Conservation (phyloP, 2,329 filamentous ascomycete species). For the Monosporascus sp. region DNA sequence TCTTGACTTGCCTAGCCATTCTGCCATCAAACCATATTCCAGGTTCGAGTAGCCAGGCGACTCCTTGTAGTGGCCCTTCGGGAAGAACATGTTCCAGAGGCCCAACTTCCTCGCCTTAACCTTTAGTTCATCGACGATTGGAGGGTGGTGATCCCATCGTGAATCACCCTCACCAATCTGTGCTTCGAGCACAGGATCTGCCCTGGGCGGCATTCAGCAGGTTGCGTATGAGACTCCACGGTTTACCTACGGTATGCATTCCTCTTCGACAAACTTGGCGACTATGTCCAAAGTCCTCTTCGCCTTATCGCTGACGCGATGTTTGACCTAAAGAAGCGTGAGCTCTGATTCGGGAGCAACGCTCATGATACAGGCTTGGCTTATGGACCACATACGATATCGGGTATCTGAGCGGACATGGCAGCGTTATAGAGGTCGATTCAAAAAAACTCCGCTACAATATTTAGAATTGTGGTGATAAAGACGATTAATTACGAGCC, state of each 20-base stretch:
- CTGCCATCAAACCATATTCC: conserved; percentile 97
- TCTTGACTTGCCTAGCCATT: conserved; percentile 83
- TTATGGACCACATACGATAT: conserved; percentile 20
- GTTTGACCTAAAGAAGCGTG: conserved; percentile 33
- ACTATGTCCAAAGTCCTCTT: conserved; percentile 82
- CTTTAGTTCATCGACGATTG: conserved; percentile 86
- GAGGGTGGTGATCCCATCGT: conserved; percentile 76
- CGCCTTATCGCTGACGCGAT: conserved; percentile 75
- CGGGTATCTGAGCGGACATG: conserved; percentile 27
- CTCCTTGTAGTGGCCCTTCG: conserved; percentile 91
- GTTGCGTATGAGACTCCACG: conserved; percentile 3
- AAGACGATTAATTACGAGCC: no score
- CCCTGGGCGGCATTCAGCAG: conserved; percentile 38
- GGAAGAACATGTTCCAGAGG: conserved; percentile 97
- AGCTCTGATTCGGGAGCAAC: conserved; percentile 8
- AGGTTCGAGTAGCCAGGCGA: conserved; percentile 92
- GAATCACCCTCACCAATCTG: conserved; percentile 71
- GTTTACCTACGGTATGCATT: conserved; percentile 69
- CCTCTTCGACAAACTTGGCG: conserved; percentile 94
- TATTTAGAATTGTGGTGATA: no score
- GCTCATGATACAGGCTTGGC: conserved; percentile 17
- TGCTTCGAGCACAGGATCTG: conserved; percentile 74
- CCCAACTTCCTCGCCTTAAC: conserved; percentile 74
- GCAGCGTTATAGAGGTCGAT: conserved; percentile 1
- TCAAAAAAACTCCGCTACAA: background rate